Base-by-base conservation (phyloP, 1,284 basidiomycete species). In the Puccinia triticina region DNA sequence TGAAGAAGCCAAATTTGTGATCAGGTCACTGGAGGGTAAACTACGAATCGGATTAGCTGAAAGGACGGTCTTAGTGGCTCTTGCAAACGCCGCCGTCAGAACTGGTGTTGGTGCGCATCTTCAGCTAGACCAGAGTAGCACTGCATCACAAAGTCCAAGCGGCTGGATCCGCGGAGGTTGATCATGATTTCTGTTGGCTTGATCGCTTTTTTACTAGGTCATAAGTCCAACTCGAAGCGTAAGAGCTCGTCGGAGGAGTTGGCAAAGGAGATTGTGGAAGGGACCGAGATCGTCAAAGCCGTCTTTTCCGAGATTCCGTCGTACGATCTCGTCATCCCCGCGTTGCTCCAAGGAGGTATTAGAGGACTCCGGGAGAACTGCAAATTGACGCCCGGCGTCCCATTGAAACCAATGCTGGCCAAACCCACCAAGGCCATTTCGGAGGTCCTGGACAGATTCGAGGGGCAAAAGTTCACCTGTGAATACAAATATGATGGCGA, bases 401-500 rank as follows among this genome's bases (percentile, higher is more conserved):
- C 97, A 0, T 90, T 99, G 61, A 99, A 99, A 86, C 97, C 97
- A 10, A 99, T 99, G 97, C 89, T 99, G 77, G 97, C 97, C n/a
- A 99, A 98, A 88, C 97, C 97, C 2, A 99, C 97, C 0, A 99
- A 99, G 87, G 96, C 96, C 0, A 98, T 99, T 85, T 92, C 93
- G n/a, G 97, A 99, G 88, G 96, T 99, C 8, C 90, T 99, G 29
- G 96, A 99, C 88, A 90, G 96, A 73, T 99, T 99, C 86, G 97
- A 99, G 87, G 92, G 92, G 85, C 95, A 96, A 87, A 91, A 91
- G 71, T 99, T 99, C 87, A 98, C 97, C 5, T 99, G 96, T 88
- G 97, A 99, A 89, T 99, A 98, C 89, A 99, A 99, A 88, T 99
- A 99, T 86, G 97, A 99, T 85, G 97, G 97, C 12, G 97, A 99